Base-by-base conservation (phyloP, 495 filamentous ascomycete species). In the Podospora pseudoanserina region DNA sequence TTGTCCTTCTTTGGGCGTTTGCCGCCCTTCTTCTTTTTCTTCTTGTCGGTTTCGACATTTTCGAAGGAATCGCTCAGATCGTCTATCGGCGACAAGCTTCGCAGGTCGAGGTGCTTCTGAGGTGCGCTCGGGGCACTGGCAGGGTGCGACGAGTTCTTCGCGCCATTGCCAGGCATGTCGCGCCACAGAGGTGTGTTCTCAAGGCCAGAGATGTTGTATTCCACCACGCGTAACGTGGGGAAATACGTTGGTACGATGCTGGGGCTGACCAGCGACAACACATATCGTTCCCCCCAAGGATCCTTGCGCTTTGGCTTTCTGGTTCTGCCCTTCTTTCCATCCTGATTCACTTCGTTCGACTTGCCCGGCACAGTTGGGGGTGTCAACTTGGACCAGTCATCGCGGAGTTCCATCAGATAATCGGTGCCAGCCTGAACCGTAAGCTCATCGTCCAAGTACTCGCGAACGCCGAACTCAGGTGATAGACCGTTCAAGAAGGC, bases 241-340 rank as follows among this genome's bases (percentile, higher is more conserved):
- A 95, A 96, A 76, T 91, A 97, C 70, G 94, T 98, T 0, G 95
- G 95, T 2, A 99, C 91, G 34, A 99, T 77, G 73, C 93, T 97
- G 1, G 95, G 90, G 19, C 87, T 83, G 63, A 97, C 90, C 55
- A 94, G 79, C 0, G 91, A 87, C 3, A 95, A 78, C 34, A 92
- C 88, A 77, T 91, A 99, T 54, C 94, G 86, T 74, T 98, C 94
- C 2, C 86, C 94, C 83, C 86, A 96, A 20, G 68, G 56, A 71
- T 84, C 87, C 63, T 79, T 81, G 63, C 75, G 78, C 39, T 49
- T 49, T 11, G 39, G 39, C 64, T 80, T 83, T 66, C 75, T 79
- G 53, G 68, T 70, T 77, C 86, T 81, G 58, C 79, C 75, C 26
- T 78, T 83, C 32, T 83, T 67, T 30, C 55, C 32, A 3, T 19